Evolutionary conservation across 345 rosid genomes (phyloP).

Genomic region (Chamaenerion angustifolium): DNA sequence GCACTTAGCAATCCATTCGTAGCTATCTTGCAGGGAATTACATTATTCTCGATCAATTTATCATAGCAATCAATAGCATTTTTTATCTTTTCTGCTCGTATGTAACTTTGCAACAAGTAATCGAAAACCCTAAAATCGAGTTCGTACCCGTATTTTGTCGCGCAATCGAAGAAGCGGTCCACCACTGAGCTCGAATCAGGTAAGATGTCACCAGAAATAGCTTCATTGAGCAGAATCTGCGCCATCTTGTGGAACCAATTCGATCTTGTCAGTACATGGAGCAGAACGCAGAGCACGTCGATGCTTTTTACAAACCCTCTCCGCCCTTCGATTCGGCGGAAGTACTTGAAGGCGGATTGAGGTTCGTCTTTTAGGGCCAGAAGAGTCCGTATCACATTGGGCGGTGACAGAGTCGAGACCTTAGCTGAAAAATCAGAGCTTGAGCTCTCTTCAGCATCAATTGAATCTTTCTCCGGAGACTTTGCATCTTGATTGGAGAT

Average conservation of each 20-base stretch:
- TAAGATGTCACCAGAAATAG: slow-evolving; percentile 21
- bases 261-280: slow-evolving; percentile 39
- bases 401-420: slow-evolving; percentile 7
- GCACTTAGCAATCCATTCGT: slow-evolving; percentile 29
- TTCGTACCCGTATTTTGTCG: slow-evolving; percentile 28
- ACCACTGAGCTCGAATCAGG: slow-evolving; percentile 23
- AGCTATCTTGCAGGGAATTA: slow-evolving; percentile 18
- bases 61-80: slow-evolving; percentile 28
- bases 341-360: slow-evolving; percentile 31
- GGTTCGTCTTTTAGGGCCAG: slow-evolving; percentile 28
- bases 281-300: slow-evolving; percentile 34
- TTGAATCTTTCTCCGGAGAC: slow-evolving; percentile 1
- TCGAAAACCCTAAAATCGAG: slow-evolving; percentile 29
- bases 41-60: slow-evolving; percentile 30
- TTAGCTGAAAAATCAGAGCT: slow-evolving; percentile 1
- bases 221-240: slow-evolving; percentile 23
- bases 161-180: slow-evolving; percentile 25
- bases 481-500: slow-evolving; percentile 4
- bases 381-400: slow-evolving; percentile 28
- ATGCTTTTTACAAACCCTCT: slow-evolving; percentile 22
- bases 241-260: slow-evolving; percentile 19
- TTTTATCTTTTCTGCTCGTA: slow-evolving; percentile 19
- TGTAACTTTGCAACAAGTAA: slow-evolving; percentile 50
- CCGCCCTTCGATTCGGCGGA: slow-evolving; percentile 14
- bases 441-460: slow-evolving; percentile 1